These are phyloP conservation scores for Chlorella sp. DNA, from an alignment of 139 green algal genomes.

Conservation along the genomic window DNA sequence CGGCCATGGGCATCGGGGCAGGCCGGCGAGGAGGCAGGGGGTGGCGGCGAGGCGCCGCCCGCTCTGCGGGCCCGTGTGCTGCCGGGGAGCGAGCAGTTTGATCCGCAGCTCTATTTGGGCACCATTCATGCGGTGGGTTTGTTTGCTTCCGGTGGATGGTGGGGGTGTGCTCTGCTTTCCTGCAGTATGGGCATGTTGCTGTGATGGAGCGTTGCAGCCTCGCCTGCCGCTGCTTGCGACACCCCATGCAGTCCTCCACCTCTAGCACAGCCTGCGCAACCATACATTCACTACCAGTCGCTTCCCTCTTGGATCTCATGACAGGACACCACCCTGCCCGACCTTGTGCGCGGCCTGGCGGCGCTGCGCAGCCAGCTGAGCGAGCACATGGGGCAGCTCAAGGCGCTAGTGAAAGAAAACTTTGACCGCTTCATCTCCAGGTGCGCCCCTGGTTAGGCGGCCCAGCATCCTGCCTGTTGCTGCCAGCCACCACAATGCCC, in stretches of 20 bases:
- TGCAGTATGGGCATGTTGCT: too few species aligned
- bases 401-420: conserved; percentile 87
- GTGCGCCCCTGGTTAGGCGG: too few species aligned
- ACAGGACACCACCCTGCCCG: conserved; percentile 55
- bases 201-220: too few species aligned
- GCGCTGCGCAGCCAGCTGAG: conserved; percentile 66
- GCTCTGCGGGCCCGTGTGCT: conserved; percentile 47
- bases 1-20: neutral
- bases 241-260: neutral
- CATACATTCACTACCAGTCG: neutral
- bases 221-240: too few species aligned
- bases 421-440: conserved; percentile 89
- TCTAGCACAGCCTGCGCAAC: neutral
- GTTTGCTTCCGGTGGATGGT: too few species aligned
- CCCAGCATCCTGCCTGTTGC: too few species aligned
- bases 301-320: neutral
- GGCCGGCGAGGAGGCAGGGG: neutral
- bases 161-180: too few species aligned
- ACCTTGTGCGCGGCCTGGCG: conserved; percentile 68
- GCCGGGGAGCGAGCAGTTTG: conserved; percentile 60
- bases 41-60: neutral
- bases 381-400: conserved; percentile 80
- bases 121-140: conserved; percentile 53
- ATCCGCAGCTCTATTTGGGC: conserved; percentile 57
- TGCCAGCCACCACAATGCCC: too few species aligned